phyloP scores from a whole-genome alignment of 805 yeast species.

The Suhomyces emberorum region DNA sequence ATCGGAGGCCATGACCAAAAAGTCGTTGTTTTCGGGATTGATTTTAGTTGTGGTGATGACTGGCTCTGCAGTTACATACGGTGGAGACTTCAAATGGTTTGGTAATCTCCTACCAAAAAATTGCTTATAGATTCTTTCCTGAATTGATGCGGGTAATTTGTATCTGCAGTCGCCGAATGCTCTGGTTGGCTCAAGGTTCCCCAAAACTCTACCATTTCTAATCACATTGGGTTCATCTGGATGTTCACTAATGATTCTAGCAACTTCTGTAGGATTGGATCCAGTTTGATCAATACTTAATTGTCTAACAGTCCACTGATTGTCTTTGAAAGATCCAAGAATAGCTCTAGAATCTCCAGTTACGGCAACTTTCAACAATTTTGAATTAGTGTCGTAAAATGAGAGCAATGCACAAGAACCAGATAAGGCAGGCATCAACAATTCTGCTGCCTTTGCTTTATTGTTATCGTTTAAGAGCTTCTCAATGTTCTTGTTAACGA shows the following conservation, averaged over 20 bases:
- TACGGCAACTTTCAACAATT: constrained; percentile 80
- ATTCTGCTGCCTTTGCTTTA: constrained; percentile 65
- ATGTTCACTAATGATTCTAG: constrained; percentile 78
- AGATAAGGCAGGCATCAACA: constrained; percentile 87
- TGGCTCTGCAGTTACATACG: constrained; percentile 97
- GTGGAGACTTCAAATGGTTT: constrained; percentile 77
- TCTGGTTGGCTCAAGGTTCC: constrained; percentile 90
- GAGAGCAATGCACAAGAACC: constrained; percentile 93
- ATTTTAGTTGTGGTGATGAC: constrained; percentile 80
- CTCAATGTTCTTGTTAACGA: constrained; percentile 72
- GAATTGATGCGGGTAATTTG: constrained; percentile 76
- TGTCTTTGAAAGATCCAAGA: constrained; percentile 67
- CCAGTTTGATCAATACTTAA: constrained; percentile 93
- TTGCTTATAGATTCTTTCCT: constrained; percentile 66
- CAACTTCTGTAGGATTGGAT: constrained; percentile 81
- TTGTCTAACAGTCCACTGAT: constrained; percentile 84
- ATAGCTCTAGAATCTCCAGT: constrained; percentile 96
- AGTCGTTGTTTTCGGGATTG: constrained; percentile 68
- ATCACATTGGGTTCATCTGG: constrained; percentile 86
- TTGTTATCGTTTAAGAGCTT: constrained; percentile 65
- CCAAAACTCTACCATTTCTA: constrained; percentile 84
- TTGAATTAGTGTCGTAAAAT: constrained; percentile 75
- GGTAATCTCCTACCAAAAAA: constrained; percentile 82
- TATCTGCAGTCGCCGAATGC: constrained; percentile 98
- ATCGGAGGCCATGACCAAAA: constrained; percentile 89